Percentiles rank a stretch among this genome's conserved stretches.
phyloP scores from a whole-genome alignment of 495 filamentous ascomycete species.

The Filosporella fistucella region DNA sequence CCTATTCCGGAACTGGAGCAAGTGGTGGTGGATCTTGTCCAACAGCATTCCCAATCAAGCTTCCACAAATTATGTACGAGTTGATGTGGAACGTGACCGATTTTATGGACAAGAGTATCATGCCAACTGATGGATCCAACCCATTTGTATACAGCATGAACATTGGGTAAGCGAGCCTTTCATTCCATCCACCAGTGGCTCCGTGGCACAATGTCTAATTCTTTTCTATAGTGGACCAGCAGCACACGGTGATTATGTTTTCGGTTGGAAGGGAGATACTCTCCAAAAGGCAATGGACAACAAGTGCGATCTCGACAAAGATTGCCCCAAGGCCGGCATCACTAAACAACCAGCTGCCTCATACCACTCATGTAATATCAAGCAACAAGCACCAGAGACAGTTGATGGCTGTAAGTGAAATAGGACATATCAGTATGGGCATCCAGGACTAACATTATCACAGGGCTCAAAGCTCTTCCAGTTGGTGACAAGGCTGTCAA shows the following conservation, averaged over 20 bases:
- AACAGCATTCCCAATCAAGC: slow-evolving; percentile 45
- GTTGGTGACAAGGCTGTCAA: slow-evolving; percentile 48
- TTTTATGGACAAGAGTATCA: slow-evolving; percentile 39
- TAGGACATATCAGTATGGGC: too few relatives aligned
- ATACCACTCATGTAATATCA: slow-evolving; percentile 43
- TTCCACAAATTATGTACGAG: slow-evolving; percentile 58
- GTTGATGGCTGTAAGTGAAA: slow-evolving; percentile 48
- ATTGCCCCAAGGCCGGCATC: slow-evolving; percentile 42
- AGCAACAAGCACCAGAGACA: slow-evolving; percentile 43
- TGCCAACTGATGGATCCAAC: slow-evolving; percentile 45
- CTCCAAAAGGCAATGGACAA: slow-evolving; percentile 36
- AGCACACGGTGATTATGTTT: slow-evolving; percentile 72
- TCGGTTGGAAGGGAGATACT: slow-evolving; percentile 58
- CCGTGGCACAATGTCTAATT: slow-evolving; percentile 41
- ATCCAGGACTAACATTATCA: neutral
- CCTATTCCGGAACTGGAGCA: slow-evolving; percentile 42
- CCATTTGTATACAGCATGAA: slow-evolving; percentile 32
- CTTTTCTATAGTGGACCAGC: slow-evolving; percentile 34
- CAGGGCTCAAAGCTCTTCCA: slow-evolving; percentile 47
- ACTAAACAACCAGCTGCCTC: slow-evolving; percentile 34
- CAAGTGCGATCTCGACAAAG: slow-evolving; percentile 50
- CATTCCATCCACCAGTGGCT: slow-evolving; percentile 32
- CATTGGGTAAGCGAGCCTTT: slow-evolving; percentile 37
- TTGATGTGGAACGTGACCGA: slow-evolving; percentile 38
- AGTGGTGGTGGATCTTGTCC: slow-evolving; percentile 38